A percentile compares a stretch with the other conserved stretches of the same genome.
Evolutionary conservation across 2,329 filamentous ascomycete genomes (phyloP).

Genomic region (Xylaria digitata): DNA sequence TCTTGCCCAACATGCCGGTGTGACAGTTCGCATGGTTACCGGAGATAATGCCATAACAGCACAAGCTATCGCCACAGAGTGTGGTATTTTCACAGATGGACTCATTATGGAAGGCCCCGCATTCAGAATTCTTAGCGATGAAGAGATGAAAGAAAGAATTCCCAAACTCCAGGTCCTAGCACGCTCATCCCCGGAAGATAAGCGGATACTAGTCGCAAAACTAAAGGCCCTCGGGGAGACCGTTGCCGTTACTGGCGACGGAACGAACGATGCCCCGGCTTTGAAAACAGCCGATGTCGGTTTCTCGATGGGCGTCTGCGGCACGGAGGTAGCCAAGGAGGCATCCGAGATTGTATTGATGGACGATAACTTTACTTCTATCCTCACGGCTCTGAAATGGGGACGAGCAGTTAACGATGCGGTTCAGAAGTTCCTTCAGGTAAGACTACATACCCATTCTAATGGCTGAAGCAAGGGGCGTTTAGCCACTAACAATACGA

Average conservation of each 20-base stretch:
- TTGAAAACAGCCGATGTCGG: conserved; percentile 74
- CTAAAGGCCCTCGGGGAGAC: conserved; percentile 72
- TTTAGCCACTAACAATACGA: conserved; percentile 17
- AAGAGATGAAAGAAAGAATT: conserved; percentile 68
- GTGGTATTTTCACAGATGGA: conserved; percentile 73
- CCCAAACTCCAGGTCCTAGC: conserved; percentile 72
- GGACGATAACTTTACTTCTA: conserved; percentile 74
- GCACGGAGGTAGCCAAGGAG: conserved; percentile 75
- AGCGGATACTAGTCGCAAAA: conserved; percentile 69
- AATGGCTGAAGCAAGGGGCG: neutral
- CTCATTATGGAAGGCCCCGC: conserved; percentile 76
- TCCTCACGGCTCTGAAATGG: conserved; percentile 75
- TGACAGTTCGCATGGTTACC: conserved; percentile 80
- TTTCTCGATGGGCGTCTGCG: conserved; percentile 75
- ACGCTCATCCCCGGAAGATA: conserved; percentile 74
- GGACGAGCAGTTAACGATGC: conserved; percentile 76
- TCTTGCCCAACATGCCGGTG: conserved; percentile 74
- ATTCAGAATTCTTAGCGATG: conserved; percentile 70
- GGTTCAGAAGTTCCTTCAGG: conserved; percentile 74
- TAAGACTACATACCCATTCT: conserved; percentile 39
- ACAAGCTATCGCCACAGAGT: conserved; percentile 77
- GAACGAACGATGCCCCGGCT: conserved; percentile 74
- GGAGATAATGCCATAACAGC: conserved; percentile 79
- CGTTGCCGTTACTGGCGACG: conserved; percentile 73
- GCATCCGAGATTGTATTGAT: conserved; percentile 75